Conservation (phyloP, 2,329 filamentous ascomycete species). For the Apiospora rasikravindrae region DNA sequence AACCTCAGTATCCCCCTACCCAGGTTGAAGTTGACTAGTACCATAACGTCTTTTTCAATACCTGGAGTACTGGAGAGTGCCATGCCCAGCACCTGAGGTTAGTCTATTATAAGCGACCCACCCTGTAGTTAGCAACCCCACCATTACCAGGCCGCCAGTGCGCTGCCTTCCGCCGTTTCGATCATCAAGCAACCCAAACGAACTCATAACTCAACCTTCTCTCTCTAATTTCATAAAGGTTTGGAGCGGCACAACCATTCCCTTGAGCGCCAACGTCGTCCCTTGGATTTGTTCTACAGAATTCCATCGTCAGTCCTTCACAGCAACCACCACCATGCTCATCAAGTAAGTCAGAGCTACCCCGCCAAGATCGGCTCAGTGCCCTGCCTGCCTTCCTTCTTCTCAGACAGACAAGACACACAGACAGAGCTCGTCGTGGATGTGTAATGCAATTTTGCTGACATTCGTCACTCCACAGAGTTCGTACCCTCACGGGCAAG, state of each 20-base stretch:
- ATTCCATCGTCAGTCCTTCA: neutral
- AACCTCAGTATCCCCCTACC: too few relatives aligned
- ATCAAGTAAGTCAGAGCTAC: slow-evolving; percentile 55
- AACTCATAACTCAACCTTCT: neutral
- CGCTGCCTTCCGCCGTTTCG: slow-evolving; percentile 2
- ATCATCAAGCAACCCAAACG: slow-evolving; percentile 4
- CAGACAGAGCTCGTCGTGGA: neutral
- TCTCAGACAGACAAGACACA: neutral
- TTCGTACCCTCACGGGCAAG: slow-evolving; percentile 96
- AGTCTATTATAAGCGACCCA: neutral
- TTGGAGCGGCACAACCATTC: neutral
- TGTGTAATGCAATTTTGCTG: neutral
- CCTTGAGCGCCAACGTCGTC: slow-evolving; percentile 9
- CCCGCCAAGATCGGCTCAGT: neutral
- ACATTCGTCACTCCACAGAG: slow-evolving; percentile 58
- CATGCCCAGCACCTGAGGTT: neutral
- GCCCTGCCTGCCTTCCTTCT: neutral
- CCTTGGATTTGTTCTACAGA: neutral
- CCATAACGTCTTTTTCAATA: too few relatives aligned
- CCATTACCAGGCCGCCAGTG: slow-evolving; percentile 4
- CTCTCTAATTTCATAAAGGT: neutral
- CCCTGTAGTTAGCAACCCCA: slow-evolving; percentile 1
- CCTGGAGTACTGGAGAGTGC: neutral
- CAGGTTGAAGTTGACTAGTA: too few relatives aligned
- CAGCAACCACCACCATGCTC: slow-evolving; percentile 43